These are phyloP conservation scores for Kentomonas sorsogonicus DNA, from an alignment of 208 protist genomes.

Conservation along the genomic window DNA sequence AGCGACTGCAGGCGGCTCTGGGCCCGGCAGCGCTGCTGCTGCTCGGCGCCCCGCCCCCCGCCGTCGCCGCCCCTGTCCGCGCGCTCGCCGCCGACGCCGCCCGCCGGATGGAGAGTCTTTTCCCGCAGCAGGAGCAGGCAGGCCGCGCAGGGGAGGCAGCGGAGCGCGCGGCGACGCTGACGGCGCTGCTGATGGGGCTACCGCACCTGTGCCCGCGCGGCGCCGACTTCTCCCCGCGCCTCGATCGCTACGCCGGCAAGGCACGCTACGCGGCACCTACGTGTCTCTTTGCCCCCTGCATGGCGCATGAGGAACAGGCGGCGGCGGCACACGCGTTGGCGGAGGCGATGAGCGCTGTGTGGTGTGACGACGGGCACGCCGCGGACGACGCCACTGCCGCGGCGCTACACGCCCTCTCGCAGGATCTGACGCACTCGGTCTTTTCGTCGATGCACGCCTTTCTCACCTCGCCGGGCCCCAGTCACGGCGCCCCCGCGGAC, in stretches of 20 bases:
- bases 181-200: constrained; percentile 9
- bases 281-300: too few relatives aligned
- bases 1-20: constrained; percentile 17
- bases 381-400: constrained; percentile 15
- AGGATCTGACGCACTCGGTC: not conserved
- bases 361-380: too few relatives aligned
- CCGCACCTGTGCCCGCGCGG: constrained; percentile 6
- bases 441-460: too few relatives aligned
- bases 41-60: constrained; percentile 23
- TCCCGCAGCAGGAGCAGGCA: too few relatives aligned
- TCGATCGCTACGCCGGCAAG: not conserved
- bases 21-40: constrained; percentile 26
- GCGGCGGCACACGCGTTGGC: constrained; percentile 23
- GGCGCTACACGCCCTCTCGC: constrained; percentile 13
- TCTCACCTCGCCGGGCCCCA: too few relatives aligned
- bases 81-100: constrained; percentile 18
- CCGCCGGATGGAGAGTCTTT: constrained; percentile 1
- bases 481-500: constrained; percentile 28
- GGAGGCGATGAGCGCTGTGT: not conserved
- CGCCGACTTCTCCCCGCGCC: not conserved
- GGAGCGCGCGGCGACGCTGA: constrained; percentile 7
- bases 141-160: not conserved
- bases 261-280: not conserved
- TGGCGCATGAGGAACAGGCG: constrained; percentile 1
- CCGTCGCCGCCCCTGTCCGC: constrained; percentile 11